phyloP scores from a whole-genome alignment of 2,329 filamentous ascomycete species.

The Ophiostoma sp. region DNA sequence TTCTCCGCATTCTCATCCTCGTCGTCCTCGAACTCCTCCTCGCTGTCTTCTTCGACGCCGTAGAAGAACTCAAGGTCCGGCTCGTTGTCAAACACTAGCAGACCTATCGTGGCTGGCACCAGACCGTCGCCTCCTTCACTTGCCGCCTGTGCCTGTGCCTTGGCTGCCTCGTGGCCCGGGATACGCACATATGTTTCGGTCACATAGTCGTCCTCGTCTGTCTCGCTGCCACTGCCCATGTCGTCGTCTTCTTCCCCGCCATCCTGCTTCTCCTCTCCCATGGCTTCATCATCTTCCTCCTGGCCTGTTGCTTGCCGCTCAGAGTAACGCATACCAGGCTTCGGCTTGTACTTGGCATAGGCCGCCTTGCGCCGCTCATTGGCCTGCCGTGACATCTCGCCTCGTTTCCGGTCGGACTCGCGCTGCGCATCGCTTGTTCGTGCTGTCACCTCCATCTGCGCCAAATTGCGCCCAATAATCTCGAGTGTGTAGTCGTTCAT shows the following conservation, averaged over 20 bases:
- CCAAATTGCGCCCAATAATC: slow-evolving; percentile 51
- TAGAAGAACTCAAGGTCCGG: slow-evolving; percentile 58
- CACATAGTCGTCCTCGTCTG: slow-evolving; percentile 53
- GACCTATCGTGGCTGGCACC: slow-evolving; percentile 46
- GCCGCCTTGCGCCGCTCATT: slow-evolving; percentile 22
- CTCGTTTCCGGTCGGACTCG: slow-evolving; percentile 2
- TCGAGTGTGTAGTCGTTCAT: slow-evolving; percentile 56
- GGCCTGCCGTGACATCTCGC: slow-evolving; percentile 20
- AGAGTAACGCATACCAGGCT: slow-evolving; percentile 21
- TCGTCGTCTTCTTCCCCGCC: slow-evolving; percentile 31
- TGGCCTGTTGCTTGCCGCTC: slow-evolving; percentile 27
- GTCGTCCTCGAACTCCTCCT: slow-evolving; percentile 55
- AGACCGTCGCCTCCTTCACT: slow-evolving; percentile 26
- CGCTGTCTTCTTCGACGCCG: slow-evolving; percentile 55
- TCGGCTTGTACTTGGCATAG: slow-evolving; percentile 26
- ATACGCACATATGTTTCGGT: slow-evolving; percentile 61
- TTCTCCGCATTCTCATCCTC: slow-evolving; percentile 69
- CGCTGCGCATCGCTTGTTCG: neutral
- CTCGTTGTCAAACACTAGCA: slow-evolving; percentile 53
- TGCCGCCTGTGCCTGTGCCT: slow-evolving; percentile 34
- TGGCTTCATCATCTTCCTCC: neutral
- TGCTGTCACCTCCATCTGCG: slow-evolving; percentile 39
- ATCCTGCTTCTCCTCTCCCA: slow-evolving; percentile 37
- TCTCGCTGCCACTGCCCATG: slow-evolving; percentile 41
- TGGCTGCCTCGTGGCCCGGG: slow-evolving; percentile 40